phyloP scores from a whole-genome alignment of 345 rosid species.

The Rubroshorea leprosula region DNA sequence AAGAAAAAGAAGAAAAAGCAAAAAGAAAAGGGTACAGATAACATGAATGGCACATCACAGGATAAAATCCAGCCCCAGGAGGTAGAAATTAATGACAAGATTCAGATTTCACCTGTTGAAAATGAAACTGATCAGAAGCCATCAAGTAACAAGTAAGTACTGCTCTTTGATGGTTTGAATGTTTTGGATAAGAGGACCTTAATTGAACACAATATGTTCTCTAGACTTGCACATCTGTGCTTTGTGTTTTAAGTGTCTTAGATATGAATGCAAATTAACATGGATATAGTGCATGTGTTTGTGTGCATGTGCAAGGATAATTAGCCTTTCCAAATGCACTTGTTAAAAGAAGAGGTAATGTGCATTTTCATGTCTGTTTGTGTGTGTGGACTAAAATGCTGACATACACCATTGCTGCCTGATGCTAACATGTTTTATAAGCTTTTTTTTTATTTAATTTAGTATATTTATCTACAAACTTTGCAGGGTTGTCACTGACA shows the following conservation, averaged over 20 bases:
- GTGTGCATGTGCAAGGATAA: too few species aligned
- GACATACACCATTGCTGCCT: neutral
- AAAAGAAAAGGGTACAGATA: conserved; percentile 34
- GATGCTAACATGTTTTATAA: conserved; percentile 1
- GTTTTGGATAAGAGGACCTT: neutral
- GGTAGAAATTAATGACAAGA: conserved; percentile 21
- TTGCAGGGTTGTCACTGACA: conserved; percentile 29
- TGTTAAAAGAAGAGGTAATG: too few species aligned
- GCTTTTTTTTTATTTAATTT: neutral
- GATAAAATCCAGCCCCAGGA: conserved; percentile 31
- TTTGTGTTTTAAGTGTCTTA: too few species aligned
- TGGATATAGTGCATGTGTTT: too few species aligned
- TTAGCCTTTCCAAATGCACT: too few species aligned
- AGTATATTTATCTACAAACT: conserved; percentile 12
- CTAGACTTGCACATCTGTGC: neutral
- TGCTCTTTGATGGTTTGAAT: neutral
- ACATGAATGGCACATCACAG: conserved; percentile 13
- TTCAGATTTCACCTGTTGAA: conserved; percentile 26
- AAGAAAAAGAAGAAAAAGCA: conserved; percentile 43
- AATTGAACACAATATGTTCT: neutral
- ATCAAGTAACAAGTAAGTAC: conserved; percentile 34
- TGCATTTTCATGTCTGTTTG: too few species aligned
- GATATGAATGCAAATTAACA: too few species aligned
- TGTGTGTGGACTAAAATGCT: too few species aligned
- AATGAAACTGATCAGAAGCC: conserved; percentile 18